A percentile compares a stretch with the other conserved stretches of the same genome.
Conservation (phyloP, 768 basidiomycete species). For the Tulasnella sp. region DNA sequence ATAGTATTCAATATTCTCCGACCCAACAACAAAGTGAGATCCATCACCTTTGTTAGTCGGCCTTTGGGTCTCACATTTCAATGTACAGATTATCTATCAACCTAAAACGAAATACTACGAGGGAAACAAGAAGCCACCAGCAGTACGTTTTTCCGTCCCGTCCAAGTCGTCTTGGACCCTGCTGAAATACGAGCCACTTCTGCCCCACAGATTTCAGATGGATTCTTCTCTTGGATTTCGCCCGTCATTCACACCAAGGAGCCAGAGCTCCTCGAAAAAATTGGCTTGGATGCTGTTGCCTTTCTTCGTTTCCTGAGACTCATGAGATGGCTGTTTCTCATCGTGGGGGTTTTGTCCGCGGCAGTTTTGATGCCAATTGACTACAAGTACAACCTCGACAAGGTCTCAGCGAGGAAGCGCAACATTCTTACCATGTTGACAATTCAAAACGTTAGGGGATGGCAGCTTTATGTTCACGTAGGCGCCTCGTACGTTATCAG, state of each 20-base stretch:
- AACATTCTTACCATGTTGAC: conserved; percentile 67
- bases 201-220: conserved; percentile 56
- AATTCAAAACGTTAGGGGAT: conserved; percentile 64
- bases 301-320: conserved; percentile 87
- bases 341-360: conserved; percentile 51
- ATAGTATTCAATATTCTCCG: conserved; percentile 85
- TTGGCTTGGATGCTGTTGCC: conserved; percentile 86
- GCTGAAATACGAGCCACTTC: background rate
- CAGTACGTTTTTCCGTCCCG: conserved; percentile 5
- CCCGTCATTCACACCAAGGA: conserved; percentile 75
- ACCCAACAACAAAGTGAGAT: conserved; percentile 70
- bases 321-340: conserved; percentile 57
- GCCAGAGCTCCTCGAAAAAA: conserved; percentile 73
- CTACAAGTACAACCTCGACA: conserved; percentile 61
- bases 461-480: conserved; percentile 70
- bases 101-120: conserved; percentile 83
- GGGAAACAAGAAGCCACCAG: conserved; percentile 55
- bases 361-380: conserved; percentile 77
- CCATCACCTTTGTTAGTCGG: background rate
- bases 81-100: conserved; percentile 65
- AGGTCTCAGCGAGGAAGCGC: conserved; percentile 38
- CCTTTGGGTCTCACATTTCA: background rate
- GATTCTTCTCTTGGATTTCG: conserved; percentile 79
- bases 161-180: conserved; percentile 20
- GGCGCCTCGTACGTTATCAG: conserved; percentile 73